Evolutionary conservation across 2,329 filamentous ascomycete genomes (phyloP).

Genomic region (Ceratocystis huliohia): DNA sequence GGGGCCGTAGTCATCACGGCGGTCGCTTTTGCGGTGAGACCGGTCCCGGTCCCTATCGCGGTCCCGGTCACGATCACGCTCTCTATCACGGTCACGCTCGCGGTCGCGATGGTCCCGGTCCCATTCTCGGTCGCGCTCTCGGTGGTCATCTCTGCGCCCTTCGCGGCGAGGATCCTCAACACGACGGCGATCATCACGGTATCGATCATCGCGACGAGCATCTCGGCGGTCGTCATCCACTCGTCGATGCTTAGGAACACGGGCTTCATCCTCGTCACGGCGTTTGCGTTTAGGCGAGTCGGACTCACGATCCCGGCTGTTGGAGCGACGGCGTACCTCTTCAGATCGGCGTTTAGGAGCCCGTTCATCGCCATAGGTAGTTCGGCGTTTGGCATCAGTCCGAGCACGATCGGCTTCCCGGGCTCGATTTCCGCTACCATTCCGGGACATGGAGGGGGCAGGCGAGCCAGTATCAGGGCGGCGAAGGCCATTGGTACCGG

Average conservation of each 20-base stretch:
- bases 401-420: slow-evolving; percentile 36
- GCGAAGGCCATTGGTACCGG: slow-evolving; percentile 46
- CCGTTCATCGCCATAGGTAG: slow-evolving; percentile 34
- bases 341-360: slow-evolving; percentile 42
- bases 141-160: slow-evolving; percentile 28
- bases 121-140: slow-evolving; percentile 24
- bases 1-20: slow-evolving; percentile 58
- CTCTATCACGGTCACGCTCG: slow-evolving; percentile 22
- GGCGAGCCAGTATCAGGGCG: slow-evolving; percentile 58
- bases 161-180: slow-evolving; percentile 25
- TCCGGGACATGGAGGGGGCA: slow-evolving; percentile 37
- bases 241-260: slow-evolving; percentile 34
- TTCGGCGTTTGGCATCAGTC: slow-evolving; percentile 48
- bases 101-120: slow-evolving; percentile 23
- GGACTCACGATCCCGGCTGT: slow-evolving; percentile 31
- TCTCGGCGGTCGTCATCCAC: slow-evolving; percentile 31
- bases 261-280: slow-evolving; percentile 24
- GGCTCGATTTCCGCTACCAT: slow-evolving; percentile 37
- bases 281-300: slow-evolving; percentile 21
- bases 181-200: slow-evolving; percentile 22
- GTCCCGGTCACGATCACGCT: slow-evolving; percentile 22
- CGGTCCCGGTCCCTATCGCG: slow-evolving; percentile 24
- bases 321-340: slow-evolving; percentile 23
- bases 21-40: slow-evolving; percentile 44
- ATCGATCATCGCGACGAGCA: slow-evolving; percentile 21